A percentile compares a stretch with the other conserved stretches of the same genome.
phyloP scores from a whole-genome alignment of 164 flowering plant genomes.

The Stephania cephalantha region DNA sequence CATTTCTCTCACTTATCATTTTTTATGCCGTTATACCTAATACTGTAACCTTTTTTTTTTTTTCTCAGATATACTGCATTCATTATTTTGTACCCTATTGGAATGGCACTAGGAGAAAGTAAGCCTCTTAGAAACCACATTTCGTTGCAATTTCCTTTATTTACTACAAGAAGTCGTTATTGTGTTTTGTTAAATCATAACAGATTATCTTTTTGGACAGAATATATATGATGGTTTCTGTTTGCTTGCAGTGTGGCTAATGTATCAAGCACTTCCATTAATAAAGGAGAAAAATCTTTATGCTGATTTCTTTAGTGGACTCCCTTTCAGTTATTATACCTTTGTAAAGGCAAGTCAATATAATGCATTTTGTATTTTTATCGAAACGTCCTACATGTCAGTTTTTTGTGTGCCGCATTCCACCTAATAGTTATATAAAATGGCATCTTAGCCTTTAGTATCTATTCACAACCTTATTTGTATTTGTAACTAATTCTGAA shows the following conservation, averaged over 20 bases:
- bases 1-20: no score
- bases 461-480: constrained; percentile 1
- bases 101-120: constrained; percentile 78
- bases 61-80: constrained; percentile 76
- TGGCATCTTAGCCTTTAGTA: neutral
- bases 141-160: neutral
- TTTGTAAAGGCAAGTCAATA: constrained; percentile 46
- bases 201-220: no score
- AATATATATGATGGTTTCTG: neutral
- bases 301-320: constrained; percentile 37
- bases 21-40: neutral
- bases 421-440: neutral
- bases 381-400: neutral
- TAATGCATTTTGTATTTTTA: neutral
- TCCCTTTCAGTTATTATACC: constrained; percentile 59
- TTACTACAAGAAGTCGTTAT: neutral
- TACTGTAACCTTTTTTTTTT: neutral
- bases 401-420: neutral
- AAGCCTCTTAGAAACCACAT: constrained; percentile 23
- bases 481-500: neutral
- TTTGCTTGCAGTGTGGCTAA: constrained; percentile 64
- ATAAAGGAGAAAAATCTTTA: constrained; percentile 57
- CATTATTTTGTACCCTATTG: constrained; percentile 69
- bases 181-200: neutral
- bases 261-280: constrained; percentile 78